Conservation (phyloP, 1,284 basidiomycete genomes). For the Cyathus pygmaeus region DNA sequence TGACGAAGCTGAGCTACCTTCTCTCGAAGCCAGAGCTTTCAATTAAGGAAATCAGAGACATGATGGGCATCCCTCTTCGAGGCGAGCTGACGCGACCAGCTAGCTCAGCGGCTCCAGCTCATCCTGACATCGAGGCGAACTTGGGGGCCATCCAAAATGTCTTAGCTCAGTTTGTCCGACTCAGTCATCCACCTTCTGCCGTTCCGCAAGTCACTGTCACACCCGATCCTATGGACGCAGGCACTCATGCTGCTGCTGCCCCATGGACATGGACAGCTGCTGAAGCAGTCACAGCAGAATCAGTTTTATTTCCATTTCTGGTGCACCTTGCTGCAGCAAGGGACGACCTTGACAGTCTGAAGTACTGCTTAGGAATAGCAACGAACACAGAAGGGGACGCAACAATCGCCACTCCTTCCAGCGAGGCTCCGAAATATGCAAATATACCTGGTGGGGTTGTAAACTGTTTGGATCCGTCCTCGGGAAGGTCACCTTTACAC, state of each 20-base stretch:
- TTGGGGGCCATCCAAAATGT: conserved; percentile 71
- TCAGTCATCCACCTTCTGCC: conserved; percentile 55
- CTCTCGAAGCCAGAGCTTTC: conserved; percentile 86
- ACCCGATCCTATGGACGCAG: conserved; percentile 44
- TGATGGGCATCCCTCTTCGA: conserved; percentile 84
- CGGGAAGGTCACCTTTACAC: conserved; percentile 83
- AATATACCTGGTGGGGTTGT: conserved; percentile 71
- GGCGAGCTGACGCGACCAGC: conserved; percentile 82
- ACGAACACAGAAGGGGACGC: conserved; percentile 30
- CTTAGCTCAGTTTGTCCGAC: conserved; percentile 72
- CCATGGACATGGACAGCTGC: conserved; percentile 82
- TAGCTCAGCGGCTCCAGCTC: conserved; percentile 45
- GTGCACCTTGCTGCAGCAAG: conserved; percentile 80
- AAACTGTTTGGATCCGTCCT: conserved; percentile 74
- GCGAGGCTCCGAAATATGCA: conserved; percentile 36
- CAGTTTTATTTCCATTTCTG: conserved; percentile 76
- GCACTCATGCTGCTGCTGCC: conserved; percentile 64
- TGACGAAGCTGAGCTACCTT: conserved; percentile 89
- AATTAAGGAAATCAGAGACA: conserved; percentile 72
- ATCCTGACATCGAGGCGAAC: conserved; percentile 57
- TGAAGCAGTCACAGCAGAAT: conserved; percentile 74
- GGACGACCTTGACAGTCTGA: conserved; percentile 70
- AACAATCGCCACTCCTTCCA: conserved; percentile 15
- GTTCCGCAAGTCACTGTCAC: conserved; percentile 58
- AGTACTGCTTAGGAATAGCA: conserved; percentile 61